These are phyloP conservation scores for Colletotrichum brevisporum DNA, from an alignment of 2,329 filamentous ascomycete species.

Conservation along the genomic window DNA sequence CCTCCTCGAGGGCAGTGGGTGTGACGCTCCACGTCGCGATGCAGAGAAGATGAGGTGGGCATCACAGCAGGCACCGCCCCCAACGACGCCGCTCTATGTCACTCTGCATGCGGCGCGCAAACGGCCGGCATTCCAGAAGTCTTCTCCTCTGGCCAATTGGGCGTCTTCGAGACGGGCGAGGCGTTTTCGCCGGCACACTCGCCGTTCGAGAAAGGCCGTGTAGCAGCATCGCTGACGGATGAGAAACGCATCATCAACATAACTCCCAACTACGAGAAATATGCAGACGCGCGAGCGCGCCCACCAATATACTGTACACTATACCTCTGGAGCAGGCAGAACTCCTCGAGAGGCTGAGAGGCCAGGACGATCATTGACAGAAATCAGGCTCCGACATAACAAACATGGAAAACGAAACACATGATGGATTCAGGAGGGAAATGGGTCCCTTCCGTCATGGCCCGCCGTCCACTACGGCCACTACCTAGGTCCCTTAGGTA, in stretches of 20 bases:
- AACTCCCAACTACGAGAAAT: background rate
- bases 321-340: background rate
- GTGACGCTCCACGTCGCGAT: constrained; percentile 31
- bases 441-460: constrained; percentile 24
- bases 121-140: background rate
- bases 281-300: background rate
- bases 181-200: constrained; percentile 13
- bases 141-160: background rate
- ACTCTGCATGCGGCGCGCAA: constrained; percentile 12
- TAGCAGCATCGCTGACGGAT: background rate
- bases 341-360: constrained; percentile 1
- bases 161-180: background rate
- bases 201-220: background rate
- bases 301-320: background rate
- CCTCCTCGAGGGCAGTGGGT: constrained; percentile 2
- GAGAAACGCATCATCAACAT: constrained; percentile 8
- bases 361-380: background rate
- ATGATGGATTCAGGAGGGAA: constrained; percentile 22
- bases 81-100: constrained; percentile 4
- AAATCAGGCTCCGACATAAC: constrained; percentile 18
- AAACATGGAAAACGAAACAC: constrained; percentile 18
- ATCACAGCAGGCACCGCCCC: constrained; percentile 32
- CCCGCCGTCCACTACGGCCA: constrained; percentile 6
- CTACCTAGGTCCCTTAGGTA: too few species aligned
- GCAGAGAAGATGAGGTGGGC: constrained; percentile 9